Conservation (phyloP, 176 grass and related monocot species). For the Urochloa ruziziensis region DNA sequence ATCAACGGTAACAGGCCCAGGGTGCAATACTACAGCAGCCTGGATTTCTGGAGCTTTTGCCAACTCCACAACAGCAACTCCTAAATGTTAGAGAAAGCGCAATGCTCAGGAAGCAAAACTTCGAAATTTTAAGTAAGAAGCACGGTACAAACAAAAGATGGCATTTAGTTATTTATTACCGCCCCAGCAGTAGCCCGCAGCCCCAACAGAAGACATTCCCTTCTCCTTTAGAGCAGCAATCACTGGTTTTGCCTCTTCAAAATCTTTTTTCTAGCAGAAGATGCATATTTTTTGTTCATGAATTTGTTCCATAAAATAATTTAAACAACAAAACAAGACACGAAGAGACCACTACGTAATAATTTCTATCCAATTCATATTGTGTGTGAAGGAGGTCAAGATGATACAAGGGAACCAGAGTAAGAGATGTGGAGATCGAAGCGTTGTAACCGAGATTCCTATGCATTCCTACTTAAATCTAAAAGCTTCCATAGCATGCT, state of each 20-base stretch:
- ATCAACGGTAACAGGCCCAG: slow-evolving; percentile 60
- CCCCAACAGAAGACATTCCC: slow-evolving; percentile 53
- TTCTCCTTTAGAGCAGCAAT: slow-evolving; percentile 70
- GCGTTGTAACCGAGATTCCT: background rate
- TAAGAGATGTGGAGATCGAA: background rate
- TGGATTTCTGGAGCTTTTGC: slow-evolving; percentile 66
- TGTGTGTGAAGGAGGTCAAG: background rate
- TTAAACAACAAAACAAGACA: background rate
- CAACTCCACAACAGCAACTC: slow-evolving; percentile 60
- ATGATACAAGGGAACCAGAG: too few relatives aligned
- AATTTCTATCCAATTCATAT: background rate
- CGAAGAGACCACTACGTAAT: background rate
- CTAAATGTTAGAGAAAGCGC: slow-evolving; percentile 26
- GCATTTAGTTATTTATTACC: too few relatives aligned
- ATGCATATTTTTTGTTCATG: background rate
- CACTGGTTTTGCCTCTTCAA: slow-evolving; percentile 74
- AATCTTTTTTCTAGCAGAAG: slow-evolving; percentile 47
- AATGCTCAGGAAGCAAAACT: background rate
- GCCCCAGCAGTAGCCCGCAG: slow-evolving; percentile 89
- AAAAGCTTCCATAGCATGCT: background rate
- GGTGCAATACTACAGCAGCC: slow-evolving; percentile 67
- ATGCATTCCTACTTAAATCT: background rate
- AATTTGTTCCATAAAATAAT: background rate
- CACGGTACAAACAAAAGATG: background rate
- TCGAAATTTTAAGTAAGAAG: slow-evolving; percentile 1